These are phyloP conservation scores for Lineolata rhizophorae DNA, from an alignment of 495 filamentous ascomycete genomes.

Conservation along the genomic window DNA sequence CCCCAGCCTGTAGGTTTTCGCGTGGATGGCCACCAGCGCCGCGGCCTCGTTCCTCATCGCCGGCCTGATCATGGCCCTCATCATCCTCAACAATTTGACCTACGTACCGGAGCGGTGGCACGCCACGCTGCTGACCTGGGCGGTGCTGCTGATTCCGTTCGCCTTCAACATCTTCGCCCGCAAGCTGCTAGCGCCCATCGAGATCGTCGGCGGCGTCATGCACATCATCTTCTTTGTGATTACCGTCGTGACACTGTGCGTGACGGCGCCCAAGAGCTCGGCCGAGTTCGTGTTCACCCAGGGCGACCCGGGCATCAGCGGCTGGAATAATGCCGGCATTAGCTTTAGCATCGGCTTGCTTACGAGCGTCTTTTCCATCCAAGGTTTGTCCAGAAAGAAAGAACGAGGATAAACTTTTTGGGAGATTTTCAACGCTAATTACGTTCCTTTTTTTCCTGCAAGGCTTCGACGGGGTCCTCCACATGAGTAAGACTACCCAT, in stretches of 20 bases:
- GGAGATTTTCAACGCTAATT: too few relatives aligned
- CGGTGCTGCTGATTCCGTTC: neutral
- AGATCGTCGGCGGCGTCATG: neutral
- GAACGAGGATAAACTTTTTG: too few relatives aligned
- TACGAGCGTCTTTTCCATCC: neutral
- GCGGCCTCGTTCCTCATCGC: neutral
- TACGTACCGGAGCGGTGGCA: conserved; percentile 2
- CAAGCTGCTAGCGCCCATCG: neutral
- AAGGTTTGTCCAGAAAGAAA: too few relatives aligned
- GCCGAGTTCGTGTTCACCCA: neutral
- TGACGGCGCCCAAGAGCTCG: neutral
- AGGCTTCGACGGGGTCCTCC: neutral
- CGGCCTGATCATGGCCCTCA: conserved; percentile 7
- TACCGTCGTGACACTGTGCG: neutral
- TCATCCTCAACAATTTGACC: conserved; percentile 8
- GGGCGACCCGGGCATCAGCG: neutral
- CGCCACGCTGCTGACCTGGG: neutral
- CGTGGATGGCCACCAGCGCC: conserved; percentile 1
- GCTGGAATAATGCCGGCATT: conserved; percentile 1
- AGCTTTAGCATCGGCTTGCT: neutral
- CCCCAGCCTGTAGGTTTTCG: neutral
- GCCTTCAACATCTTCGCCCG: neutral
- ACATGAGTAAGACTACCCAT: neutral
- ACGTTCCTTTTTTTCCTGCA: neutral
- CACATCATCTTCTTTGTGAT: conserved; percentile 1